phyloP scores from a whole-genome alignment of 2,329 filamentous ascomycete species.

The Penicillium psychrosexuale region DNA sequence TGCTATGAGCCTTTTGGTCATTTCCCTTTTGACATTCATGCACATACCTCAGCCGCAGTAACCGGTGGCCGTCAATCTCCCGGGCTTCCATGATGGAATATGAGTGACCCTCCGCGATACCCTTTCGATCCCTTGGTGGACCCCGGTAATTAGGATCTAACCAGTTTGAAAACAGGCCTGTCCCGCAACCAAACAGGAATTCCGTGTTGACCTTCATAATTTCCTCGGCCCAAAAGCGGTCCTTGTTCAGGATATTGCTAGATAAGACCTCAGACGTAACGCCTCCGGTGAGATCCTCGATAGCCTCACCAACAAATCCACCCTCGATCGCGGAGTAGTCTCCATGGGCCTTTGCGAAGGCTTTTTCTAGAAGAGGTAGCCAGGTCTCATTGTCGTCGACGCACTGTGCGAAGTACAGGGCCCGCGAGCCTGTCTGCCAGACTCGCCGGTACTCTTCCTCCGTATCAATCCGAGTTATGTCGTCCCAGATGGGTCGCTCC shows the following conservation, averaged over 20 bases:
- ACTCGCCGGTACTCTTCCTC: constrained; percentile 68
- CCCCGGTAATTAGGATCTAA: constrained; percentile 35
- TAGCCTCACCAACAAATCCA: constrained; percentile 65
- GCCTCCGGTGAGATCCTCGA: constrained; percentile 58
- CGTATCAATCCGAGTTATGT: constrained; percentile 69
- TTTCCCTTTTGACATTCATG: constrained; percentile 5
- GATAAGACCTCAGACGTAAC: constrained; percentile 48
- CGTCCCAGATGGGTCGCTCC: constrained; percentile 70
- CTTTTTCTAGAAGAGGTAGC: constrained; percentile 77
- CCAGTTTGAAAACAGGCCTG: constrained; percentile 47
- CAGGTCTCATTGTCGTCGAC: constrained; percentile 76
- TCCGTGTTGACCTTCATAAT: constrained; percentile 76
- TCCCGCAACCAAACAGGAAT: constrained; percentile 56
- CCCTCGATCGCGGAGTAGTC: constrained; percentile 74
- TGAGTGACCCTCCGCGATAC: constrained; percentile 51
- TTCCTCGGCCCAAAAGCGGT: constrained; percentile 80
- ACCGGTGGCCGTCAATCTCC: constrained; percentile 59
- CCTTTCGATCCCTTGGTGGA: constrained; percentile 40
- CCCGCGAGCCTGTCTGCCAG: constrained; percentile 71
- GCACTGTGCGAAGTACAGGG: constrained; percentile 75
- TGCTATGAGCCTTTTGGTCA: constrained; percentile 12
- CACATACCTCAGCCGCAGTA: constrained; percentile 59
- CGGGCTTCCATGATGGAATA: constrained; percentile 59
- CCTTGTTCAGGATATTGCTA: constrained; percentile 57
- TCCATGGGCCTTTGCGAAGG: constrained; percentile 79